Conservation (phyloP, 2,329 filamentous ascomycete genomes). For the Aspergillus tanneri region DNA sequence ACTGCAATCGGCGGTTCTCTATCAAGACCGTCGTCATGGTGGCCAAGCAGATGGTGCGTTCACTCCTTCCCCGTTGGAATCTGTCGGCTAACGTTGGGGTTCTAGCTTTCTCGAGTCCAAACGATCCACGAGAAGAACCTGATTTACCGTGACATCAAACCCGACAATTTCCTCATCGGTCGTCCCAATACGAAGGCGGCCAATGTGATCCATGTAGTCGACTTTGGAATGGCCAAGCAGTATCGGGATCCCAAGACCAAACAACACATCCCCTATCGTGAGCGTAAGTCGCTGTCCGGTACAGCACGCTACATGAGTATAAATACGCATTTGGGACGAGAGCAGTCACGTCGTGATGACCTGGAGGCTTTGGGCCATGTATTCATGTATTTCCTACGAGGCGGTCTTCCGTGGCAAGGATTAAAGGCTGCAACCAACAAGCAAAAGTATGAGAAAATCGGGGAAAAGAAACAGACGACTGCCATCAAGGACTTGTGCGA, state of each 20-base stretch:
- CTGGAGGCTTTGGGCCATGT: conserved; percentile 77
- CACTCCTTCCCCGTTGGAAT: background rate
- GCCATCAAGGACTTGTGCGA: conserved; percentile 96
- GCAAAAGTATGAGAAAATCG: conserved; percentile 99
- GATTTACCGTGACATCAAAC: conserved; percentile 99
- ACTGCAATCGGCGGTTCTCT: conserved; percentile 90
- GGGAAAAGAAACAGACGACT: conserved; percentile 99
- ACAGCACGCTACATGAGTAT: conserved; percentile 99
- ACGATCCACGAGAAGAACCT: conserved; percentile 98
- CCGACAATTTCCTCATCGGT: conserved; percentile 98
- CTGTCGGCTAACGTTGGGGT: conserved; percentile 16
- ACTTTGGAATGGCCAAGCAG: conserved; percentile 99
- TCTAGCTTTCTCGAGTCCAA: conserved; percentile 81
- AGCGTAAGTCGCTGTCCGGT: conserved; percentile 93
- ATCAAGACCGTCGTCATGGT: conserved; percentile 99
- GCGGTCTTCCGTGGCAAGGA: conserved; percentile 67
- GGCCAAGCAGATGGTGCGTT: conserved; percentile 89
- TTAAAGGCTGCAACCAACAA: conserved; percentile 71
- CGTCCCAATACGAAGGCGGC: conserved; percentile 88
- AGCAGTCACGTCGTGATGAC: conserved; percentile 94
- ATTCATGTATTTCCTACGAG: conserved; percentile 68
- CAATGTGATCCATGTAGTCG: conserved; percentile 97
- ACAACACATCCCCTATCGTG: conserved; percentile 96
- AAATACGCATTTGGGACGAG: conserved; percentile 94
- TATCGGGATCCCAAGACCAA: conserved; percentile 99